These are phyloP conservation scores for Talaromyces sp. DNA, from an alignment of 2,329 filamentous ascomycete species.

Conservation along the genomic window DNA sequence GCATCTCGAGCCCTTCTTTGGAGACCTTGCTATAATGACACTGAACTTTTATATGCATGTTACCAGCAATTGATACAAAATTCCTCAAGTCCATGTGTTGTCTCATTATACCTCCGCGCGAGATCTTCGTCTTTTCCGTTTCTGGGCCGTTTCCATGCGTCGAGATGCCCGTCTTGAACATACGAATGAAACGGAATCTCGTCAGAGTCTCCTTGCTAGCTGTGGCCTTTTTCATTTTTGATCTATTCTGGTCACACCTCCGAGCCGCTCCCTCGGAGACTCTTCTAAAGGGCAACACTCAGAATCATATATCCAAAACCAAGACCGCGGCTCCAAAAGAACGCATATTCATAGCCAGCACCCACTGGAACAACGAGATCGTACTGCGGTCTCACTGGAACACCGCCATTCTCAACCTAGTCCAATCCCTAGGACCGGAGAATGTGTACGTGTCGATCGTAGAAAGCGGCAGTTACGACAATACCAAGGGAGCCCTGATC, in stretches of 20 bases:
- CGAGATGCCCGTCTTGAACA: constrained; percentile 2
- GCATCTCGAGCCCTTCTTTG: not conserved
- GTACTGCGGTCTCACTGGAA: constrained; percentile 61
- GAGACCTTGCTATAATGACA: not conserved
- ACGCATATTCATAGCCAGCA: constrained; percentile 61
- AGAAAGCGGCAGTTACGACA: constrained; percentile 66
- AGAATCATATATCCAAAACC: not conserved
- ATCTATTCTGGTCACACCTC: not conserved
- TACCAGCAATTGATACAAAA: not conserved
- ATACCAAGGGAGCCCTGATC: constrained; percentile 58
- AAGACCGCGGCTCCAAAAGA: constrained; percentile 6
- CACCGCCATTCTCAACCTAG: constrained; percentile 53
- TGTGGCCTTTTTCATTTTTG: not conserved
- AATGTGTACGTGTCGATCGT: constrained; percentile 65
- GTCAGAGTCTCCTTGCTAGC: not conserved
- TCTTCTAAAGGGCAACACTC: not conserved
- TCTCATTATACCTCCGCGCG: not conserved
- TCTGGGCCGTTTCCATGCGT: not conserved
- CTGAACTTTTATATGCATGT: not conserved
- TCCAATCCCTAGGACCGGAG: constrained; percentile 52
- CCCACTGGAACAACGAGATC: constrained; percentile 63
- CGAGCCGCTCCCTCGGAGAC: not conserved
- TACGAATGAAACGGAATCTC: constrained; percentile 3
- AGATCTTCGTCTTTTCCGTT: not conserved
- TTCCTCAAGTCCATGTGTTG: not conserved